phyloP scores from a whole-genome alignment of 805 yeast genomes.

The Yamadazyma sp. region DNA sequence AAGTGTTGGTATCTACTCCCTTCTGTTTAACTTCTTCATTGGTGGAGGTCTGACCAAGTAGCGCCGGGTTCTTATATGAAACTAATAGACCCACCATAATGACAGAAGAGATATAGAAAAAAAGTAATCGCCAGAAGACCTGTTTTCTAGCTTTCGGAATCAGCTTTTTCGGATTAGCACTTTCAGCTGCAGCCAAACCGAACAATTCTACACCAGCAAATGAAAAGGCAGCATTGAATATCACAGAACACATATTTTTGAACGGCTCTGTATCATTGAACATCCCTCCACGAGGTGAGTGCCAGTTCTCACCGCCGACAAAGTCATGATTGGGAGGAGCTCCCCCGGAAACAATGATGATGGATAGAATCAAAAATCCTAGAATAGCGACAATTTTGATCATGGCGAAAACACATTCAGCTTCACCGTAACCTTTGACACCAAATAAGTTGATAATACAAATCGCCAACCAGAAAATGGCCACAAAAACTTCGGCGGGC shows the following conservation, averaged over 20 bases:
- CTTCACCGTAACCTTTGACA: conserved; percentile 68
- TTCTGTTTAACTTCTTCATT: conserved; percentile 15
- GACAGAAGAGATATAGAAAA: conserved; percentile 56
- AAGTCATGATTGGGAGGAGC: conserved; percentile 54
- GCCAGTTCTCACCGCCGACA: conserved; percentile 62
- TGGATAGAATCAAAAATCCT: conserved; percentile 57
- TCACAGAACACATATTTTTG: conserved; percentile 61
- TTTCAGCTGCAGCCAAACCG: conserved; percentile 68
- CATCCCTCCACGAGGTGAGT: conserved; percentile 52
- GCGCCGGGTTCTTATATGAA: conserved; percentile 22
- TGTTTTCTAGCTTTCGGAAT: conserved; percentile 66
- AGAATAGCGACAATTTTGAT: conserved; percentile 57
- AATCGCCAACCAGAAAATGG: conserved; percentile 53
- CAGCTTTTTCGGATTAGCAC: conserved; percentile 57
- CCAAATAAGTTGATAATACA: conserved; percentile 57
- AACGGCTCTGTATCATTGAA: conserved; percentile 42
- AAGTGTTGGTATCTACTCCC: conserved; percentile 27
- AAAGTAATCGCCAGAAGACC: conserved; percentile 61
- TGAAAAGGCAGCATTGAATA: conserved; percentile 62
- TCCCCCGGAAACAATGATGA: conserved; percentile 60
- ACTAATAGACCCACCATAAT: conserved; percentile 59
- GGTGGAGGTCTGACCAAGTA: conserved; percentile 20
- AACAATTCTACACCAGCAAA: conserved; percentile 67
- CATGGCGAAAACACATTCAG: conserved; percentile 56
- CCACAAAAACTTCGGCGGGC: conserved; percentile 56